Evolutionary conservation across 2,329 filamentous ascomycete species (phyloP), one percentile per base, ranked within the genome.

Genomic region (Apiospora phragmitis): DNA sequence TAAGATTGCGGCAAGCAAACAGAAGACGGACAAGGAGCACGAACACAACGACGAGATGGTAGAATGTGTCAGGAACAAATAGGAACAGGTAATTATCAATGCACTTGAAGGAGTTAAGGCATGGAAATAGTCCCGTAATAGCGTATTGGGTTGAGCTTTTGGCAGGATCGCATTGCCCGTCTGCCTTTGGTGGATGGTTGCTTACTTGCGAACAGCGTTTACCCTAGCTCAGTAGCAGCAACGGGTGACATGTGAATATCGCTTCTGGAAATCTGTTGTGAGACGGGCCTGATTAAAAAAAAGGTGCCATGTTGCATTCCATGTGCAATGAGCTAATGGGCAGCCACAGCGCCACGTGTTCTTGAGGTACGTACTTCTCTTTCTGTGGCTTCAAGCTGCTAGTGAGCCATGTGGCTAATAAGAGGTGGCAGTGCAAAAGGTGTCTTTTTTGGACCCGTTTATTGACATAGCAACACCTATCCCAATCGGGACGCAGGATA

Each of bases 381-480:
- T 8, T n/a, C n/a, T n/a, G n/a, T n/a, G n/a, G n/a, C n/a, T n/a
- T n/a, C n/a, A n/a, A n/a, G n/a, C n/a, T n/a, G n/a, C n/a, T n/a
- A n/a, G n/a, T n/a, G n/a, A n/a, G n/a, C n/a, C n/a, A n/a, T n/a
- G n/a, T n/a, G n/a, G n/a, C n/a, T n/a, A 8, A 6, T 18, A 18
- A 18, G 18, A 21, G 16, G 43, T 47, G 43, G n/a, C 47, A 24
- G 47, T 26, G n/a, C 47, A 26, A n/a, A n/a, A n/a, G n/a, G n/a
- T n/a, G n/a, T 24, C n/a, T 26, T 18, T 35, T 35, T 35, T n/a
- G 8, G 51, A 38, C 55, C 55, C 55, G 21, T n/a, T 38, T 62
- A 62, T 62, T 62, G 55, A 38, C 55, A 35, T 62, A 24, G 55
- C 55, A 62, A 62, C 55, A 38, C 55, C 55, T 62, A 62, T 62